Conservation (phyloP, 2,329 filamentous ascomycete genomes). For the Akanthomyces dipterigenus region DNA sequence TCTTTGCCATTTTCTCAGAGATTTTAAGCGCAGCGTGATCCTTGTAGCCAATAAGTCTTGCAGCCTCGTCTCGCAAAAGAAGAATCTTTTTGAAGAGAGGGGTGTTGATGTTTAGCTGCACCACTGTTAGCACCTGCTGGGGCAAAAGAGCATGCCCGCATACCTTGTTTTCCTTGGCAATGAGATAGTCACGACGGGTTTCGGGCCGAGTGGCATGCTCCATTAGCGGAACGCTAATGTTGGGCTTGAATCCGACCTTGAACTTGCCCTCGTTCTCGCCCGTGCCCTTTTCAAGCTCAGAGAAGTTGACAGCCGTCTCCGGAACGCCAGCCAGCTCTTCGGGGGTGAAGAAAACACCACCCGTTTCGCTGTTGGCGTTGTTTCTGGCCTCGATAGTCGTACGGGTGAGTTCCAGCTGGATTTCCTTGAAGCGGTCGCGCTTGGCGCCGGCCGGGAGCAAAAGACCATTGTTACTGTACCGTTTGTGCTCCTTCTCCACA, state of each 20-base stretch:
- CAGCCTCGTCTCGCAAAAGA: constrained; percentile 68
- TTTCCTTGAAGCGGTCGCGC: constrained; percentile 77
- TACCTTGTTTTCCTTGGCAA: constrained; percentile 74
- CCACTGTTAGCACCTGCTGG: background rate
- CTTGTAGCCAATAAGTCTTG: constrained; percentile 67
- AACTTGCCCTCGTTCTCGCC: constrained; percentile 67
- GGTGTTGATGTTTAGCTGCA: constrained; percentile 59
- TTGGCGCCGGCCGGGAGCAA: constrained; percentile 61
- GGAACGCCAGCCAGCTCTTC: constrained; percentile 72
- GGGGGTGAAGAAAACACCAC: constrained; percentile 68
- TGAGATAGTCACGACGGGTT: constrained; percentile 60
- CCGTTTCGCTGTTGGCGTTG: constrained; percentile 76
- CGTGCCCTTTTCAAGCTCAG: constrained; percentile 62
- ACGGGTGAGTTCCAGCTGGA: constrained; percentile 72
- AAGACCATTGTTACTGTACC: constrained; percentile 70
- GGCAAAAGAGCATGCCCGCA: background rate
- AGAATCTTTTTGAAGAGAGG: constrained; percentile 70
- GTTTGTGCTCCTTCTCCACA: constrained; percentile 71
- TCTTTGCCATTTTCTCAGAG: constrained; percentile 83
- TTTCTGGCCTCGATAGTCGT: constrained; percentile 71
- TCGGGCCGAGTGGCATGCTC: constrained; percentile 70
- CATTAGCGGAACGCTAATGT: constrained; percentile 68
- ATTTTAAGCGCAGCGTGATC: constrained; percentile 71
- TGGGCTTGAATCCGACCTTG: constrained; percentile 76
- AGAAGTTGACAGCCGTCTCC: constrained; percentile 57